These are phyloP conservation scores for Ettlia oleoabundans DNA, from an alignment of 139 green algal species.

Conservation along the genomic window DNA sequence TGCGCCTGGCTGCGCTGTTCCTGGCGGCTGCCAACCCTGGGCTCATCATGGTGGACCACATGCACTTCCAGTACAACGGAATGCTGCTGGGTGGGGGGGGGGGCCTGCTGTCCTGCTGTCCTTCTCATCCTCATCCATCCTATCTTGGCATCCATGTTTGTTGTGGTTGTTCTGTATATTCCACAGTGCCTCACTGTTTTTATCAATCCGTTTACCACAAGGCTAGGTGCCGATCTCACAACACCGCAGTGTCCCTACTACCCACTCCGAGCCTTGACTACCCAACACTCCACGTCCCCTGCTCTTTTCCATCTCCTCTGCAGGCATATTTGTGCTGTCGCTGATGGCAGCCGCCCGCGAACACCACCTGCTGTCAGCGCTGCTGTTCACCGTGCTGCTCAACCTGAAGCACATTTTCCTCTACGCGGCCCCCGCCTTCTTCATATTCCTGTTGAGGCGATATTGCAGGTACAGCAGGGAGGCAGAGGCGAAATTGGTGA, in stretches of 20 bases:
- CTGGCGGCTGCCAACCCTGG: constrained; percentile 68
- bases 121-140: background rate
- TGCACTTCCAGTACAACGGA: constrained; percentile 99
- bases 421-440: constrained; percentile 82
- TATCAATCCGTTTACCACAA: too few relatives aligned
- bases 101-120: background rate
- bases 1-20: constrained; percentile 45
- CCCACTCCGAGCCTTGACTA: background rate
- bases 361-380: constrained; percentile 43
- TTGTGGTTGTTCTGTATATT: too few relatives aligned
- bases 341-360: constrained; percentile 51
- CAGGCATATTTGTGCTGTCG: constrained; percentile 79
- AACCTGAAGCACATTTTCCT: constrained; percentile 96
- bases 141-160: too few relatives aligned
- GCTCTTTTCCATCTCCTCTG: background rate
- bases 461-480: constrained; percentile 57
- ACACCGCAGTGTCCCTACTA: background rate
- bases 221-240: too few relatives aligned
- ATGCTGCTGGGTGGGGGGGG: constrained; percentile 78
- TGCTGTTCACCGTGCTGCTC: constrained; percentile 87
- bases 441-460: constrained; percentile 78
- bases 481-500: too few relatives aligned
- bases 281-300: background rate
- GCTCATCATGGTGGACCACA: constrained; percentile 95
- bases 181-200: too few relatives aligned